These are phyloP conservation scores for thale cress (Arabidopsis thaliana) DNA, from an alignment of 345 rosid species.

Conservation along the genomic window DNA sequence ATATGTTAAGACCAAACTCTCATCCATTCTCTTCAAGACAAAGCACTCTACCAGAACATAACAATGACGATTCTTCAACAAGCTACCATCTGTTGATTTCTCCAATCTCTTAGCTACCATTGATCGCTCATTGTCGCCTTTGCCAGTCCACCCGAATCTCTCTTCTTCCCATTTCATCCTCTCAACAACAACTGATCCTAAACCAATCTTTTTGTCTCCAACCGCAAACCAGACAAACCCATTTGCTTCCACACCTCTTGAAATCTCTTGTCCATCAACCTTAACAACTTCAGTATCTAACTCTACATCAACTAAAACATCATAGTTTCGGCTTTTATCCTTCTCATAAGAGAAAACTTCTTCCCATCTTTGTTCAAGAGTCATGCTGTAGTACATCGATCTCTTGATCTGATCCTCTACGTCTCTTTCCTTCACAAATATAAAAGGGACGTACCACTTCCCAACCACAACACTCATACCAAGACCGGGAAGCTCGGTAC, in stretches of 20 bases:
- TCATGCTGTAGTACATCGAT: slow-evolving; percentile 58
- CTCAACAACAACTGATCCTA: slow-evolving; percentile 53
- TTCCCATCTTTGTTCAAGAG: slow-evolving; percentile 70
- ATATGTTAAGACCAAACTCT: slow-evolving; percentile 50
- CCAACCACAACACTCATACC: slow-evolving; percentile 48
- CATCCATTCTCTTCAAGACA: slow-evolving; percentile 65
- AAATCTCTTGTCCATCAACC: slow-evolving; percentile 46
- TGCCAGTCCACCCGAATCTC: slow-evolving; percentile 56
- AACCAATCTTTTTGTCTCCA: slow-evolving; percentile 47
- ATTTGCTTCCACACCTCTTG: slow-evolving; percentile 31
- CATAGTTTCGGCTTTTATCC: neutral
- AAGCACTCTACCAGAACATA: slow-evolving; percentile 66
- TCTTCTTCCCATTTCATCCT: slow-evolving; percentile 65
- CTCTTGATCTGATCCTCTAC: slow-evolving; percentile 45
- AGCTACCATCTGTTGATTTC: slow-evolving; percentile 37
- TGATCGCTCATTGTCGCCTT: slow-evolving; percentile 7
- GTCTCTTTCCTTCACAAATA: slow-evolving; percentile 56
- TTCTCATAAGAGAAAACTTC: slow-evolving; percentile 49
- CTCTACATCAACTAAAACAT: slow-evolving; percentile 43
- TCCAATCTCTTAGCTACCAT: slow-evolving; percentile 41
- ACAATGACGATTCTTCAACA: slow-evolving; percentile 57
- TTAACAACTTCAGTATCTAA: slow-evolving; percentile 45
- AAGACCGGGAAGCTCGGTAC: slow-evolving; percentile 50
- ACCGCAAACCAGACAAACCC: slow-evolving; percentile 52
- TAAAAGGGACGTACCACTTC: slow-evolving; percentile 71